A percentile compares a stretch with the other conserved stretches of the same genome.
Evolutionary conservation across 805 yeast species (phyloP).

Genomic region (Candida nemodendra): DNA sequence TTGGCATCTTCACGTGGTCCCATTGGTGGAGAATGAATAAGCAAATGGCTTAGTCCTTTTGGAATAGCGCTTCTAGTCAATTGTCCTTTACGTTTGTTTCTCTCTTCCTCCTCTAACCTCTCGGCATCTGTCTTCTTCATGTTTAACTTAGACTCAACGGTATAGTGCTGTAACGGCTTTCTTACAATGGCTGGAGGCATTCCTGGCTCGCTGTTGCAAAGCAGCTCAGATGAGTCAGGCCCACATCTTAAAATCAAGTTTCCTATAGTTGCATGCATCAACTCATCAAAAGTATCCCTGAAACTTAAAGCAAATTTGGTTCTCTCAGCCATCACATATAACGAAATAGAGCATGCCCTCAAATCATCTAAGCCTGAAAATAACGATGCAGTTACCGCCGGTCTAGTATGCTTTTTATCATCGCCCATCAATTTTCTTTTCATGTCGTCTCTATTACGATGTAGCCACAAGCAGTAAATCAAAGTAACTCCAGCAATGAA

Average conservation of each 20-base stretch:
- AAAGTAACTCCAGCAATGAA: constrained; percentile 70
- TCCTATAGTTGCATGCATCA: constrained; percentile 63
- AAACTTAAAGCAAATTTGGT: constrained; percentile 60
- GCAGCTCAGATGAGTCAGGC: constrained; percentile 56
- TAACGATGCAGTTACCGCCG: constrained; percentile 51
- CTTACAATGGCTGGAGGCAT: constrained; percentile 62
- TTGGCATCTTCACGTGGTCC: constrained; percentile 25
- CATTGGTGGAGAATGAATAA: constrained; percentile 40
- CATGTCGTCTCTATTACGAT: constrained; percentile 59
- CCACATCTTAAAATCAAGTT: constrained; percentile 63
- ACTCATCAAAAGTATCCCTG: constrained; percentile 66
- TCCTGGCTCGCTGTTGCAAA: constrained; percentile 45
- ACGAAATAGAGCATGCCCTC: constrained; percentile 61
- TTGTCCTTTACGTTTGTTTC: constrained; percentile 47
- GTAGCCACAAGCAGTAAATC: constrained; percentile 64
- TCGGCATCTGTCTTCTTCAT: constrained; percentile 37
- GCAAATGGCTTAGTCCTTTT: constrained; percentile 49
- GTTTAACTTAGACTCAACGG: constrained; percentile 30
- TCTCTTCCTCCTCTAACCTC: constrained; percentile 45
- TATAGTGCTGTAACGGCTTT: constrained; percentile 39
- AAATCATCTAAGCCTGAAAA: constrained; percentile 60
- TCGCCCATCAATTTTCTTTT: constrained; percentile 55
- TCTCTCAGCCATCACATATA: constrained; percentile 66
- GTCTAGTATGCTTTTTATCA: constrained; percentile 58
- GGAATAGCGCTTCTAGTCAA: constrained; percentile 54